Percentiles rank a stretch among this genome's conserved stretches.
Evolutionary conservation across 768 basidiomycete species (phyloP).

Genomic region (Agrocybe chaxingu): DNA sequence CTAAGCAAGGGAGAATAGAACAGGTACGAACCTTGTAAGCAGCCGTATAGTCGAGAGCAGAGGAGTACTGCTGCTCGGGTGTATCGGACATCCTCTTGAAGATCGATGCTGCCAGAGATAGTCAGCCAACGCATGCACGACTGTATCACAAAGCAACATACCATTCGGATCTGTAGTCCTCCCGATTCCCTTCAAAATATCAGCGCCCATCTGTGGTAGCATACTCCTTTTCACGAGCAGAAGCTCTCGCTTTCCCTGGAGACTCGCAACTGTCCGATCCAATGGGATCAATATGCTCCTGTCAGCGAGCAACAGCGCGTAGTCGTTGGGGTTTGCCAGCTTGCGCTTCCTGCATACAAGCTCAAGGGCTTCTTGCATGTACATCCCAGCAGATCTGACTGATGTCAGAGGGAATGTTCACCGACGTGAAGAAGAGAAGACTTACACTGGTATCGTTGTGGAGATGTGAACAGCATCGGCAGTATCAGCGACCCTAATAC

Average conservation of each 20-base stretch:
- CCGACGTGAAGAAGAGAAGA: slow-evolving; percentile 6
- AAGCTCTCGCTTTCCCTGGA: slow-evolving; percentile 84
- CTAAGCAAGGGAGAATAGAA: background rate
- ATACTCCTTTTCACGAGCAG: slow-evolving; percentile 76
- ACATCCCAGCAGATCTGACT: slow-evolving; percentile 82
- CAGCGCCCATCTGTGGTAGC: slow-evolving; percentile 68
- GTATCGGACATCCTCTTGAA: slow-evolving; percentile 87
- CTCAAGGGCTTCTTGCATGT: slow-evolving; percentile 95
- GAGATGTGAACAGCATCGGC: slow-evolving; percentile 83
- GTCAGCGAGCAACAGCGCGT: slow-evolving; percentile 72
- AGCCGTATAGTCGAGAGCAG: slow-evolving; percentile 73
- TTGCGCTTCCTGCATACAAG: slow-evolving; percentile 71
- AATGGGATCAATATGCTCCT: slow-evolving; percentile 81
- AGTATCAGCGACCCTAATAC: slow-evolving; percentile 76
- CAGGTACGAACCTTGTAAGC: slow-evolving; percentile 72
- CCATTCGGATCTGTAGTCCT: slow-evolving; percentile 92
- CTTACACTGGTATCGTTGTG: slow-evolving; percentile 90
- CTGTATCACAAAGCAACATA: slow-evolving; percentile 22
- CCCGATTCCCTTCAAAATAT: slow-evolving; percentile 60
- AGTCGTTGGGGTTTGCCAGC: slow-evolving; percentile 69
- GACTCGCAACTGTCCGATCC: slow-evolving; percentile 93
- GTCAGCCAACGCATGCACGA: background rate
- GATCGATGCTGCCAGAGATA: slow-evolving; percentile 66
- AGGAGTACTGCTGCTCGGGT: slow-evolving; percentile 51
- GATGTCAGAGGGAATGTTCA: slow-evolving; percentile 1